Base-by-base conservation (phyloP, 768 basidiomycete genomes). In the Cystofilobasidium bisporidii region DNA sequence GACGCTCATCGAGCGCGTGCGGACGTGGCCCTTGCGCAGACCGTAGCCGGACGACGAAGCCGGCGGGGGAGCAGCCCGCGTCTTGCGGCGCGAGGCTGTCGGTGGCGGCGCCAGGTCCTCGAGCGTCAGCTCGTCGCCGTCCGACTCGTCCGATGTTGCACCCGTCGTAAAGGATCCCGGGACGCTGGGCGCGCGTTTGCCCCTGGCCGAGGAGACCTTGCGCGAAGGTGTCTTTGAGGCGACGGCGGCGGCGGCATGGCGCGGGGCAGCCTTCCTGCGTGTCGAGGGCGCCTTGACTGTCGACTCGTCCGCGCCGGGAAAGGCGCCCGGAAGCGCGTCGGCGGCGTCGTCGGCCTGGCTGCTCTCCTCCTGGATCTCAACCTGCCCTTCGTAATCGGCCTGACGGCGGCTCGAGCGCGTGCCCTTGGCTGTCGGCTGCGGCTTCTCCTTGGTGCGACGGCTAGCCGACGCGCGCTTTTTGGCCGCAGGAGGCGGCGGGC, bases 1-100 rank as follows among this genome's bases (percentile, higher is more conserved):
- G 53, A 56, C 53, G 28, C 28, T 30, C 53, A 56, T 32, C 53
- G 53, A 56, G 5, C 53, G 53, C 53, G 53, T 56, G 17, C 53
- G 53, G 18, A 32, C 53, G 53, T 56, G 53, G 6, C 50, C 50
- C 45, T 47, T 47, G 50, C 53, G 53, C 18, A 56, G 53, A 17
- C 53, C 53, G 53, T 56, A 56, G 28, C 53, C 53, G 8, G 53
- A 56, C 28, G 53, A 56, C 6, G 53, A 56, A 9, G 53, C 53
- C 26, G 28, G 28, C 8, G 53, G 53, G 17, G 26, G 53, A 1
- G 28, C 53, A 2, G 15, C 30, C 11, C 53, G 53, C 6, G 53
- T 56, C 53, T 56, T 56, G 53, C 28, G 53, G 2, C 53, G 53
- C 9, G 53, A 3, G 30, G 53, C 14, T 1, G 26, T 3, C 4